Evolutionary conservation across 2,329 filamentous ascomycete species (phyloP), one percentile per base, ranked within the genome.

Genomic region (Colletotrichum sansevieriae): DNA sequence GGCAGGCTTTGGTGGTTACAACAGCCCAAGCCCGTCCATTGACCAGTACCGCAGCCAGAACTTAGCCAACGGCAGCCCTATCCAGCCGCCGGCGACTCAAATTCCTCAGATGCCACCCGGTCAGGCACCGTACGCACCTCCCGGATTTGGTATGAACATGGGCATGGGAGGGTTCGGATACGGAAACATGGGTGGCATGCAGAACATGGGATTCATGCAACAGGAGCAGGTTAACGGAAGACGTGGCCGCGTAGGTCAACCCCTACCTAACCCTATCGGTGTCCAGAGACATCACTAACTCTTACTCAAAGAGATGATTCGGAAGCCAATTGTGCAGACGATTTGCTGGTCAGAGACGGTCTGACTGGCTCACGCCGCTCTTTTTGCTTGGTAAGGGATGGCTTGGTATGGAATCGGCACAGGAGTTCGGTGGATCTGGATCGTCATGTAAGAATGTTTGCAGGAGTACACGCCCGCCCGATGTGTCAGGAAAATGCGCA

Each of bases 171-270:
- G 79, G 18, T 83, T 84, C 63, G 80, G 79, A n/a, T 86, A 85
- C 71, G 78, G 79, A 56, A 83, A 81, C 61, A 81, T 83, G 76
- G 77, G 75, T 13, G 73, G 80, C 22, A 82, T 84, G 78, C 83
- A 82, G 69, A 83, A 82, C 72, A 82, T 86, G 78, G 83, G 81
- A 18, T 88, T 86, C 73, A 81, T 86, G 80, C 83, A 84, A 71
- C 86, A 89, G 74, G 86, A 87, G 72, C 85, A 87, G 73, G 82
- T 82, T 72, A 88, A 86, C 77, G 77, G 80, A 71, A 81, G 88
- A 77, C 85, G 88, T 73, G 88, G 88, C 78, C 85, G 88, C 75
- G 87, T 88, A 84, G 82, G 86, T 78, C 76, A 78, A 75, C 75
- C 78, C 75, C 75, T 75, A 68, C 76, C 54, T 43, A 54, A 39